These are phyloP conservation scores for Ganoderma lingzhi DNA, from an alignment of 1,284 basidiomycete genomes.

Conservation along the genomic window DNA sequence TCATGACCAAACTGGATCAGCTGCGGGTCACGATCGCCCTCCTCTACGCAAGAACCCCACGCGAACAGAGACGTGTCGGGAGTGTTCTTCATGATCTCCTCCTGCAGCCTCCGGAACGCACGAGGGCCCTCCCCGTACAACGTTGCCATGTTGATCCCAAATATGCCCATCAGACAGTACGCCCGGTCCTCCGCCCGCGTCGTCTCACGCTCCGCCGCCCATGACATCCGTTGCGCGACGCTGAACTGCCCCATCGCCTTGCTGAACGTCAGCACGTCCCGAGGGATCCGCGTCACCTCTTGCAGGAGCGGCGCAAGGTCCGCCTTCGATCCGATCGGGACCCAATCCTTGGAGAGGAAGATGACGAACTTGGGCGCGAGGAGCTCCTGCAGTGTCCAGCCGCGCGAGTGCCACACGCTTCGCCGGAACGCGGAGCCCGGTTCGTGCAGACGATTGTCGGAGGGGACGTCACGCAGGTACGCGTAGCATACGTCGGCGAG, in stretches of 20 bases:
- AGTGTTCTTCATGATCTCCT: constrained; percentile 14
- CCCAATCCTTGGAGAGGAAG: not conserved
- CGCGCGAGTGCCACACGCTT: not conserved
- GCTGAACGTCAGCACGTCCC: not conserved
- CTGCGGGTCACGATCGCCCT: not conserved
- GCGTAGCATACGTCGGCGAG: constrained; percentile 9
- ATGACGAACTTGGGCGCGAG: constrained; percentile 1
- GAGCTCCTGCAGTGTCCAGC: not conserved
- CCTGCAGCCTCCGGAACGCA: not conserved
- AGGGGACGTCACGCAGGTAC: constrained; percentile 8
- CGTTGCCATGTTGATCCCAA: constrained; percentile 15
- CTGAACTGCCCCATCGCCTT: not conserved
- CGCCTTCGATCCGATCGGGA: not conserved
- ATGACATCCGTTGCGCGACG: constrained; percentile 12
- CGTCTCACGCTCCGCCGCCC: constrained; percentile 13
- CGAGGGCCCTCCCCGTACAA: constrained; percentile 15
- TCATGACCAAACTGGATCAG: not conserved
- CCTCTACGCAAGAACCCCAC: not conserved
- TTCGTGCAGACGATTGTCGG: not conserved
- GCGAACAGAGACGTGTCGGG: constrained; percentile 15
- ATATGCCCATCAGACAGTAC: constrained; percentile 19
- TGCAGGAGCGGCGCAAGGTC: not conserved
- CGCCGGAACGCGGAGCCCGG: not conserved
- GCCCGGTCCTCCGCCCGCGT: constrained; percentile 17
- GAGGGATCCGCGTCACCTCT: not conserved